Evolutionary conservation across 148 eudicot genomes (phyloP), one percentile per base, ranked within the genome.

Genomic region (Chenopodium quinoa): DNA sequence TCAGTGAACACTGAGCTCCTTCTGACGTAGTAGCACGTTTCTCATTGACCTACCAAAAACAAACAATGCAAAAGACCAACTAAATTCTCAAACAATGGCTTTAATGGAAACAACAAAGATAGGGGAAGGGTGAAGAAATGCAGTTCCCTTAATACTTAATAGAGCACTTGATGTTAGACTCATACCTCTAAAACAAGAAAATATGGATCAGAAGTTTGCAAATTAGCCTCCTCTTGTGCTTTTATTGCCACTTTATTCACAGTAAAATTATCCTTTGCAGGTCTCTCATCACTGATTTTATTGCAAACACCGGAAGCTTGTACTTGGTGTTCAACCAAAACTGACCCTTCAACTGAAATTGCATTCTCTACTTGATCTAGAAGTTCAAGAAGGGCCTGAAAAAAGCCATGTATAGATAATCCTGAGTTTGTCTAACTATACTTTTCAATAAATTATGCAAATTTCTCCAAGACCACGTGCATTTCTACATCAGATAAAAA

Each of bases 311-410:
- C 17, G 67, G 89, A 75, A 62, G 82, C 62, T 64, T 65, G 52
- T 25, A 65, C 37, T 31, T 70, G 75, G 20, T 64, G 37, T 60
- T 83, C 89, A 73, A 46, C 82, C 74, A 79, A 76, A 34, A 70
- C 80, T 73, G 84, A 58, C 74, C 84, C 90, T 72, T 93, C 95
- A 75, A 84, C 87, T 44, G 95, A 86, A 72, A 93, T 86, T 37
- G 83, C 99, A 89, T 86, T 91, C 79, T 91, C 93, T 71, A 93
- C 99, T 87, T 93, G 92, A 87, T 96, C 98, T 82, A 96, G 83
- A 78, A 96, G 95, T 73, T 96, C 98, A 78, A 96, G 91, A 78
- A 96, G 84, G 54, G 94, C 95, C 99, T 96, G 84, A 68, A 62
- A 75, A 80, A 77, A 44, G 56, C 29, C 67, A 81, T 54, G 34